phyloP scores from a whole-genome alignment of 2,329 filamentous ascomycete species.

The Pyrenochaeta sp. region DNA sequence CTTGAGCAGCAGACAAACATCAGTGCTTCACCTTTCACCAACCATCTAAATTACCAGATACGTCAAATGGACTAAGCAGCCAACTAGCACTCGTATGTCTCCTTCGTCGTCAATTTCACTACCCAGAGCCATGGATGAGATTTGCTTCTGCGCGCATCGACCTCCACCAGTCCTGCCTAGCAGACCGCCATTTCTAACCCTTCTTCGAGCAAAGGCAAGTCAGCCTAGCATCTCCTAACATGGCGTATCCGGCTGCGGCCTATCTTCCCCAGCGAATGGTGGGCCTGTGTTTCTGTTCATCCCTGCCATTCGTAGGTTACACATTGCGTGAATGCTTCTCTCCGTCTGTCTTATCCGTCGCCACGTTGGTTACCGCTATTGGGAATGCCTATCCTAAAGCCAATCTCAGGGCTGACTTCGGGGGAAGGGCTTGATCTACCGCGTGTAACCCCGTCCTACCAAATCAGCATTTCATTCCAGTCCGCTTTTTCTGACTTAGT shows the following conservation, averaged over 20 bases:
- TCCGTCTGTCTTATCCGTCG: slow-evolving; percentile 23
- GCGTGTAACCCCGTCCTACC: slow-evolving; percentile 28
- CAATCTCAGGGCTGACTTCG: slow-evolving; percentile 16
- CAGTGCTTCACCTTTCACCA: slow-evolving; percentile 10
- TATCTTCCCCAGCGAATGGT: slow-evolving; percentile 24
- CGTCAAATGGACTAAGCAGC: background rate
- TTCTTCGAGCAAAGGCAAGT: slow-evolving; percentile 21
- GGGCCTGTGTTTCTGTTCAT: slow-evolving; percentile 9
- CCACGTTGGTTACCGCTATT: slow-evolving; percentile 41
- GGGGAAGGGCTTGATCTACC: slow-evolving; percentile 24
- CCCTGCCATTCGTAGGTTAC: slow-evolving; percentile 27
- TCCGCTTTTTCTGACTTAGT: slow-evolving; percentile 29
- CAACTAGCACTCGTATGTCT: background rate
- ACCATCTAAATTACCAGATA: background rate
- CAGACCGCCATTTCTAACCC: slow-evolving; percentile 41
- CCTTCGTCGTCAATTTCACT: background rate
- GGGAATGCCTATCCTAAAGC: slow-evolving; percentile 25
- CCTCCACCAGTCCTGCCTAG: slow-evolving; percentile 15
- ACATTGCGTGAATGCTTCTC: slow-evolving; percentile 23
- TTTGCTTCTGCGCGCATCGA: slow-evolving; percentile 9
- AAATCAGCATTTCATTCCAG: slow-evolving; percentile 38
- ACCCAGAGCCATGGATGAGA: background rate
- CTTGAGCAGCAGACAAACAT: slow-evolving; percentile 26
- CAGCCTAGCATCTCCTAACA: slow-evolving; percentile 17
- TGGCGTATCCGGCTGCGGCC: slow-evolving; percentile 20